Conservation (phyloP, 2,329 filamentous ascomycete species). For the Colletotrichum caudatum region DNA sequence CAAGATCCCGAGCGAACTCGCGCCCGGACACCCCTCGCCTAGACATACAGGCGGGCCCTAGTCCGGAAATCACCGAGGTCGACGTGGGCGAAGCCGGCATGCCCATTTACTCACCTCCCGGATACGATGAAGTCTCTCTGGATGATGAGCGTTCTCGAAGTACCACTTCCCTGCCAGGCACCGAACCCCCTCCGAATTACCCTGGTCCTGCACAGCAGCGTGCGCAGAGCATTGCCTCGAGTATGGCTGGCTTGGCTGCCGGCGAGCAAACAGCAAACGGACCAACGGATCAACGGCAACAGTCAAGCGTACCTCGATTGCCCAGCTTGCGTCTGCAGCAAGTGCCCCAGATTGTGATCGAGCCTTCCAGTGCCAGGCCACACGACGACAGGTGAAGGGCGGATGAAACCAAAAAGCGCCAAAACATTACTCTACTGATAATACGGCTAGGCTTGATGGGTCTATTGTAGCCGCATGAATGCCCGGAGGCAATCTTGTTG, state of each 20-base stretch:
- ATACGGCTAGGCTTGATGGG: slow-evolving; percentile 32
- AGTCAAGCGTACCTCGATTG: slow-evolving; percentile 59
- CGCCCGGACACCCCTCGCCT: slow-evolving; percentile 56
- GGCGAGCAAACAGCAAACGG: slow-evolving; percentile 41
- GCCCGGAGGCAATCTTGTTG: slow-evolving; percentile 20
- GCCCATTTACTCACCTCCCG: slow-evolving; percentile 61
- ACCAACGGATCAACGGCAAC: slow-evolving; percentile 42
- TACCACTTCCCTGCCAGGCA: slow-evolving; percentile 53
- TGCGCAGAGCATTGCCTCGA: slow-evolving; percentile 38
- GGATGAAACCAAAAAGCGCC: not conserved
- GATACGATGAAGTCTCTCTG: slow-evolving; percentile 64
- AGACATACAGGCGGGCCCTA: slow-evolving; percentile 60
- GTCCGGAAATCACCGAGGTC: slow-evolving; percentile 64
- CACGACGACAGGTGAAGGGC: slow-evolving; percentile 38
- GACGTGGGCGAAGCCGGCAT: slow-evolving; percentile 62
- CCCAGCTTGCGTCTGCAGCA: slow-evolving; percentile 63
- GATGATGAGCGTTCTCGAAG: slow-evolving; percentile 55
- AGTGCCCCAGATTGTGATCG: slow-evolving; percentile 70
- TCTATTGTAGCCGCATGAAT: slow-evolving; percentile 13
- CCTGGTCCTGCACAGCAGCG: slow-evolving; percentile 52
- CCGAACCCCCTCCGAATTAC: slow-evolving; percentile 66
- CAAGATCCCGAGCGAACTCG: slow-evolving; percentile 58
- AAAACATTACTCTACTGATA: slow-evolving; percentile 14
- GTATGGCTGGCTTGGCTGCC: slow-evolving; percentile 42
- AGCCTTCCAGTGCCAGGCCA: slow-evolving; percentile 58